Conservation (phyloP, 2,329 filamentous ascomycete genomes). For the Fusarium sp. region DNA sequence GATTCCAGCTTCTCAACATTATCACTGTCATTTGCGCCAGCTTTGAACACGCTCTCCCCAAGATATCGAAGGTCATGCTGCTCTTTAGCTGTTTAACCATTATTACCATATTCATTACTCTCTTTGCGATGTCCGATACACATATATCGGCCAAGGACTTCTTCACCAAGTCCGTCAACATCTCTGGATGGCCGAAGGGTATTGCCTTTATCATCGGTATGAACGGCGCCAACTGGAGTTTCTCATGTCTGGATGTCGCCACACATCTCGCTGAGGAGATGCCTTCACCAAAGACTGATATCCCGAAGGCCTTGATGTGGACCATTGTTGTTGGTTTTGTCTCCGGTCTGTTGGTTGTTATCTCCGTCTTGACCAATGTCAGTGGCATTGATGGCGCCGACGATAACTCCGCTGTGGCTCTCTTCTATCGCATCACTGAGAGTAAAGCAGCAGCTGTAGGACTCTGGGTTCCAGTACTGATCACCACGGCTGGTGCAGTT, state of each 20-base stretch:
- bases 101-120: not conserved
- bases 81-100: slow-evolving; percentile 5
- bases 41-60: not conserved
- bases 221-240: slow-evolving; percentile 8
- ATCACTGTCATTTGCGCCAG: not conserved
- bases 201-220: slow-evolving; percentile 8
- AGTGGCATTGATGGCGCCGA: not conserved
- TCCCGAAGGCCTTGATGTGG: slow-evolving; percentile 9
- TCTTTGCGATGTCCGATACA: slow-evolving; percentile 1
- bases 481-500: not conserved
- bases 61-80: not conserved
- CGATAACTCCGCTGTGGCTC: slow-evolving; percentile 5
- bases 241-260: slow-evolving; percentile 2
- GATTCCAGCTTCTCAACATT: slow-evolving; percentile 2
- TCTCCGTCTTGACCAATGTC: not conserved
- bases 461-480: slow-evolving; percentile 2
- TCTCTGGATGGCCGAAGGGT: slow-evolving; percentile 7
- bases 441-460: slow-evolving; percentile 6
- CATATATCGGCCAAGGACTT: not conserved
- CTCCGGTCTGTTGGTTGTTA: slow-evolving; percentile 3
- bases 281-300: not conserved
- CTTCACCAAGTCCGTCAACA: slow-evolving; percentile 5
- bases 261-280: slow-evolving; percentile 15
- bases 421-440: slow-evolving; percentile 2
- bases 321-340: slow-evolving; percentile 3